Evolutionary conservation across 352 stramenopile genomes (phyloP), one percentile per base, ranked within the genome.

Genomic region (Phytophthora litchii): DNA sequence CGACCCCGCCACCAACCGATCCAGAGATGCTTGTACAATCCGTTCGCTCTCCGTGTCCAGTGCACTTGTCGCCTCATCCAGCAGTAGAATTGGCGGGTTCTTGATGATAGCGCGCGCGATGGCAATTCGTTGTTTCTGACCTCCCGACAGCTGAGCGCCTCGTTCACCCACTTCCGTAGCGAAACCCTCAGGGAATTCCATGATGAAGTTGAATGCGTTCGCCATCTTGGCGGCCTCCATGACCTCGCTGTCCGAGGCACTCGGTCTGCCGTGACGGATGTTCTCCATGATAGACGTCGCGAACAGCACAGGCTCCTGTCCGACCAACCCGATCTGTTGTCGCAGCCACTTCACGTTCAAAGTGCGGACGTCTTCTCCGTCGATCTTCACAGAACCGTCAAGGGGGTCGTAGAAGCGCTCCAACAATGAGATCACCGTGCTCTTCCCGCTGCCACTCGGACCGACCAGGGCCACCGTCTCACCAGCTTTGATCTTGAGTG

Each of bases 201-300:
- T 76, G 48, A 98, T 97, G 56, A 99, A 98, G 27, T 87, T 74
- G 55, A 95, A 93, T 3, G 92, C 92, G 63, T 97, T 97, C 4
- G 94, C 91, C 45, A 86, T 77, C 46, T 78, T 80, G 8, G 89
- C 84, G 0, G 73, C 73, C 12, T 78, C 62, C 16, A 76, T 8
- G 4, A 98, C 79, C 35, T 97, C 81, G 7, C 88, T 80, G 20
- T 70, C 54, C 12, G 54, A 70, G 14, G 65, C 49, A 12, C 11
- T 23, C 17, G 50, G 52, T 17, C 42, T 32, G 6, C 89, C 90
- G 60, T 96, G 81, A 1, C 71, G 70, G 35, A 97, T 91, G 41
- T 95, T 94, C 56, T 86, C 84, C 27, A 78, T 56, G 47, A 85
- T 86, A 12, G 70, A 81, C 50, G 67, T 70, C 59, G 97, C 97